Evolutionary conservation across 305 asterid genomes (phyloP).

Genomic region (Fraxinus ornus): DNA sequence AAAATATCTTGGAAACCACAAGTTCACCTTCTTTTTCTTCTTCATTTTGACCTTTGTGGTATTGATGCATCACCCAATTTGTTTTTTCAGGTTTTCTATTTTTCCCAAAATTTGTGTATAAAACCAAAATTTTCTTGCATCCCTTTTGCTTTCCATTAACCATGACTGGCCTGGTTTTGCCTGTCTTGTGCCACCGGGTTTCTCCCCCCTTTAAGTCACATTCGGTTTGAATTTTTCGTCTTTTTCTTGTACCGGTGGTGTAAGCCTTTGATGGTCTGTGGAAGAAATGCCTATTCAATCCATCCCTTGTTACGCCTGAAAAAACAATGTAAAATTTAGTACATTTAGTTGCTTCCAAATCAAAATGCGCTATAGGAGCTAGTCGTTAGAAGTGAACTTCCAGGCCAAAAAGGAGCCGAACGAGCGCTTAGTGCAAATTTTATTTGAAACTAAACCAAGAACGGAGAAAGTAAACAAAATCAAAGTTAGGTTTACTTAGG

Average conservation of each 20-base stretch:
- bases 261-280: slow-evolving; percentile 98
- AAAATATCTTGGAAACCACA: slow-evolving; percentile 76
- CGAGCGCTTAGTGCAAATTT: neutral
- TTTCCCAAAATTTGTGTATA: slow-evolving; percentile 92
- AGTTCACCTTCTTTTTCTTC: slow-evolving; percentile 98
- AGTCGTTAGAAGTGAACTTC: neutral
- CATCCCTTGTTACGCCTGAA: slow-evolving; percentile 90
- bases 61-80: slow-evolving; percentile 99
- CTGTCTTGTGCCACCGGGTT: slow-evolving; percentile 99
- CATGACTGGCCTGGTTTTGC: slow-evolving; percentile 96
- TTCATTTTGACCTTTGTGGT: slow-evolving; percentile 89
- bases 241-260: slow-evolving; percentile 93
- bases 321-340: neutral
- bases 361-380: neutral
- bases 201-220: slow-evolving; percentile 91
- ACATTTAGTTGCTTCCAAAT: neutral
- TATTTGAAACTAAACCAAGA: neutral
- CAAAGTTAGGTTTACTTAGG: slow-evolving; percentile 59
- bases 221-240: slow-evolving; percentile 91
- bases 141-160: slow-evolving; percentile 86
- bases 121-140: slow-evolving; percentile 86
- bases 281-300: slow-evolving; percentile 90
- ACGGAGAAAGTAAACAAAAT: neutral
- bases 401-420: neutral
- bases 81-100: slow-evolving; percentile 95